Conservation (phyloP, 75 land plant genomes). For the Pinus albicaulis region DNA sequence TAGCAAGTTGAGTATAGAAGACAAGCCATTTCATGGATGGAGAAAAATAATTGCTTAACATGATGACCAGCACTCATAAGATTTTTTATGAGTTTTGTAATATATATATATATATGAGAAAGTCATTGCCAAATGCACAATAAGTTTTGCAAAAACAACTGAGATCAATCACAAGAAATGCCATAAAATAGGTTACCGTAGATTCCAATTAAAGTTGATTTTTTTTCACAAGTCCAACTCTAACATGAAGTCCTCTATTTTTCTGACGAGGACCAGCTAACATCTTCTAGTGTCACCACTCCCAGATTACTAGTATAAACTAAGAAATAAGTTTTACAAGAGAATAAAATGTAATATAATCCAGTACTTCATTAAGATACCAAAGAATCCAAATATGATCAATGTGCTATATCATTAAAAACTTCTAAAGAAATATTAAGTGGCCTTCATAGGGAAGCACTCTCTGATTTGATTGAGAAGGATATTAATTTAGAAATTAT, state of each 20-base stretch:
- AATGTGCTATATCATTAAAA: background rate
- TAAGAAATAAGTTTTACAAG: no score
- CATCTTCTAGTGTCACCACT: background rate
- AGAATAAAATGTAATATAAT: no score
- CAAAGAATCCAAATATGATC: background rate
- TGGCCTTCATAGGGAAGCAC: no score
- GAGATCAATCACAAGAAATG: background rate
- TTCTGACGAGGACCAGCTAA: background rate
- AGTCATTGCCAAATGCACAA: background rate
- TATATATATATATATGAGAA: background rate
- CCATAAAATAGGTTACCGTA: background rate
- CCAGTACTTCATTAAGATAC: background rate
- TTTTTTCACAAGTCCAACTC: background rate
- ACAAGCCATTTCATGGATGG: background rate
- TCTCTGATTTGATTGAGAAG: no score
- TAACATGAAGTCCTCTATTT: background rate
- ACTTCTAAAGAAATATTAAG: no score
- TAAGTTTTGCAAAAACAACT: background rate
- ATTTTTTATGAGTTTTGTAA: background rate
- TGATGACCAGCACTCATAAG: background rate
- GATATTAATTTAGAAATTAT: no score
- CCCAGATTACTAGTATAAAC: no score
- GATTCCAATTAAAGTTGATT: background rate
- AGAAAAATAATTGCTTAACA: no score
- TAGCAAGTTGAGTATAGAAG: background rate